These are phyloP conservation scores for Leptodermis oblonga DNA, from an alignment of 257 asterid species.

Conservation along the genomic window DNA sequence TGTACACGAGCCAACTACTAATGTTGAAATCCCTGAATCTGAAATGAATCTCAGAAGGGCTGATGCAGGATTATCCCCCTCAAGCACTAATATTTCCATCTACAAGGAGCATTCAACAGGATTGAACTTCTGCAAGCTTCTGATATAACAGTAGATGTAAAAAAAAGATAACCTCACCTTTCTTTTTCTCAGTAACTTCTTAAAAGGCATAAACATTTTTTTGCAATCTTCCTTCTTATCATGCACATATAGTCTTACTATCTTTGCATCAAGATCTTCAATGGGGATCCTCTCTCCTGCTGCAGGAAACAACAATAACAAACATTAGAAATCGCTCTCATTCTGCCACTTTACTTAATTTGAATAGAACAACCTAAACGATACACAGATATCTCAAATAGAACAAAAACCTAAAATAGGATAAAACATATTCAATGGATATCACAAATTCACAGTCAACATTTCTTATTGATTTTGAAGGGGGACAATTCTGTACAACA, in stretches of 20 bases:
- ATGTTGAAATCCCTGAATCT: slow-evolving; percentile 43
- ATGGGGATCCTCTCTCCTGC: slow-evolving; percentile 63
- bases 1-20: slow-evolving; percentile 77
- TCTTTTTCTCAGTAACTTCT: slow-evolving; percentile 30
- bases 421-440: neutral
- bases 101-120: slow-evolving; percentile 24
- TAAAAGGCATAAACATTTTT: slow-evolving; percentile 45
- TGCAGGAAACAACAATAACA: slow-evolving; percentile 27
- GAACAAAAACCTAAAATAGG: neutral
- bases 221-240: slow-evolving; percentile 56
- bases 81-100: slow-evolving; percentile 65
- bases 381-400: neutral
- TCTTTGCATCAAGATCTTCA: slow-evolving; percentile 53
- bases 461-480: neutral
- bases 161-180: slow-evolving; percentile 34
- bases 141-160: slow-evolving; percentile 8
- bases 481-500: neutral
- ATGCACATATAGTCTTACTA: slow-evolving; percentile 47
- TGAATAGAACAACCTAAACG: no score
- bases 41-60: slow-evolving; percentile 55
- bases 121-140: slow-evolving; percentile 9
- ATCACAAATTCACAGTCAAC: neutral
- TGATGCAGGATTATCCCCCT: slow-evolving; percentile 73
- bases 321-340: neutral
- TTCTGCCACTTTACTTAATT: neutral